Conservation (phyloP, 768 basidiomycete genomes). For the Kwoniella sp. region DNA sequence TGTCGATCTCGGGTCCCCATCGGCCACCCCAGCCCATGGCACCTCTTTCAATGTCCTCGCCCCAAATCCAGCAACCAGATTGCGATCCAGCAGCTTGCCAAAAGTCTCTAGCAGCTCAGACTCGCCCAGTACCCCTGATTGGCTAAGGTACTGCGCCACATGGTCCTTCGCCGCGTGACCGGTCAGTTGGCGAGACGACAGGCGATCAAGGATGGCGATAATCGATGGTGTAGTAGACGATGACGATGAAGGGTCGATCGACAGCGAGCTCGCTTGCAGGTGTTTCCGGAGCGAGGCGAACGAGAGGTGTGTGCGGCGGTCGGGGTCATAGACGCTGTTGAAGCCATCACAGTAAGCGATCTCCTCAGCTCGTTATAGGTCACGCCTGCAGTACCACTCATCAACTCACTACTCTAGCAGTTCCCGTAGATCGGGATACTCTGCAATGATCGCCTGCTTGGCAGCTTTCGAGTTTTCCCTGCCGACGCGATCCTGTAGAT, state of each 20-base stretch:
- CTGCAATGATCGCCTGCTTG: constrained; percentile 35
- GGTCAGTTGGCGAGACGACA: no score
- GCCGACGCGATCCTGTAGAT: constrained; percentile 26
- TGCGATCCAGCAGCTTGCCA: constrained; percentile 39
- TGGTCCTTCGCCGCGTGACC: constrained; percentile 19
- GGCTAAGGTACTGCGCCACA: constrained; percentile 17
- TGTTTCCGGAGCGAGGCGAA: constrained; percentile 17
- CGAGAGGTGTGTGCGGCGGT: constrained; percentile 28
- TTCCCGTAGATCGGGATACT: constrained; percentile 37
- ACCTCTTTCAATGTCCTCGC: constrained; percentile 30
- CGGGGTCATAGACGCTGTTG: constrained; percentile 35
- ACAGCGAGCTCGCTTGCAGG: not conserved
- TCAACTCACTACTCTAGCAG: constrained; percentile 41
- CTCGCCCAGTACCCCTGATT: constrained; percentile 13
- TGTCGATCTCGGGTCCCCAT: no score
- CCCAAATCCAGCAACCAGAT: constrained; percentile 45
- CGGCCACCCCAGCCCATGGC: constrained; percentile 28
- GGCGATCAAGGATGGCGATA: no score
- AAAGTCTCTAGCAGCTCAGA: constrained; percentile 25
- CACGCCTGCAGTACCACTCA: not conserved
- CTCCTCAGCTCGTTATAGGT: not conserved
- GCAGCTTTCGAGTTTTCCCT: constrained; percentile 30
- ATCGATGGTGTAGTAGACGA: no score
- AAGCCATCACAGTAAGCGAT: not conserved
- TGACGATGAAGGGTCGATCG: not conserved